Evolutionary conservation across 2,329 filamentous ascomycete species (phyloP), one percentile per base, ranked within the genome.

Genomic region (Verticillium tricorpus): DNA sequence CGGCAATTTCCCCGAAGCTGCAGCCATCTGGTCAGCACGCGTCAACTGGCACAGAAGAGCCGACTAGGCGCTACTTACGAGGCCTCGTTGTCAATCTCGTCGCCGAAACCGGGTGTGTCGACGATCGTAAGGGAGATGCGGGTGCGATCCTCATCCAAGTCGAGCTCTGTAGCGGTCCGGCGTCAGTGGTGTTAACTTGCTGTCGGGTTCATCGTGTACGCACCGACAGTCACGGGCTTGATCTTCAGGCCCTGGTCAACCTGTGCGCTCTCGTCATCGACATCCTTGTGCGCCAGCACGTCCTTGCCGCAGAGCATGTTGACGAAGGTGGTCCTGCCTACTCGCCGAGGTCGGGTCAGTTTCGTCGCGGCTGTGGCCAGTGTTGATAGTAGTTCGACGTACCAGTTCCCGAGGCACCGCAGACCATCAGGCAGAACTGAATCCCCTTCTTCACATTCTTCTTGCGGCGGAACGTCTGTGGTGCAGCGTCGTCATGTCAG

Each of bases 361-460:
- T 14, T 56, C 3, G 12, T n/a, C 28, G 3, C 28, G 3, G 28
- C 14, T 56, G 5, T 56, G 35, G 54, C 45, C 57, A 60, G 8
- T 58, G 22, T 58, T 57, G 40, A 56, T 45, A 56, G 60, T 50
- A 59, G 65, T 19, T 50, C 59, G 62, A 81, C 85, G 74, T 88
- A 97, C 93, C 95, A 80, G 95, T 98, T 79, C 95, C 95, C 71
- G 94, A 98, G 76, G 95, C 95, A 83, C 95, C 95, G 77, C 95
- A 98, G 74, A 99, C 95, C 95, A 99, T 99, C 87, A 99, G 82
- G 80, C 93, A 98, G 85, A 99, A 99, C 85, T 99, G 95, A 76
- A 99, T 98, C 76, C 95, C 95, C 88, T 97, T 97, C 91, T 97
- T 97, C 83, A 98, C 94, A 87, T 99, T 98, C 91, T 99, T 99